Evolutionary conservation across 352 stramenopile genomes (phyloP).

Genomic region (Elongisporangium anandrum): DNA sequence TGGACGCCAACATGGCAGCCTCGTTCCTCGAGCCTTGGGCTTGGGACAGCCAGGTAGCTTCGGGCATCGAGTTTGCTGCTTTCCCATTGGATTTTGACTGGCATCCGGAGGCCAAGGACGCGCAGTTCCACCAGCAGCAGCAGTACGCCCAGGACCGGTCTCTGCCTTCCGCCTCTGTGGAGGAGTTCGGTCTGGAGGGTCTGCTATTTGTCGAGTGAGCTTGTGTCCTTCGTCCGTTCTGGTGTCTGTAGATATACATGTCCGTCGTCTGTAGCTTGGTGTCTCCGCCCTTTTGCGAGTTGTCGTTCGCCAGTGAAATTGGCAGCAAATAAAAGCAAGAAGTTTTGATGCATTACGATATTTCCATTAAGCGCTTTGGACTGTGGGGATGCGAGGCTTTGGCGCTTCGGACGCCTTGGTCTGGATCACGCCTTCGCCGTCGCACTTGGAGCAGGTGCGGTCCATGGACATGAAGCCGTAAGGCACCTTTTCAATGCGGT

Average conservation of each 20-base stretch:
- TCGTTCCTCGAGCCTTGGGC: slow-evolving; percentile 64
- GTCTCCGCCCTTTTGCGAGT: background rate
- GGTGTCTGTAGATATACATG: background rate
- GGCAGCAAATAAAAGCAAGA: background rate
- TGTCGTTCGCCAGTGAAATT: too few species aligned
- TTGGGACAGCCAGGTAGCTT: slow-evolving; percentile 45
- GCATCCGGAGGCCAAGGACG: slow-evolving; percentile 24
- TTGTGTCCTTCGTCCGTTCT: background rate
- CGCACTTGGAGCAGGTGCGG: slow-evolving; percentile 42
- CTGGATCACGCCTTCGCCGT: slow-evolving; percentile 47
- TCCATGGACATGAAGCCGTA: slow-evolving; percentile 60
- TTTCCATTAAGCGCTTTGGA: slow-evolving; percentile 2
- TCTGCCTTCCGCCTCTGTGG: slow-evolving; percentile 27
- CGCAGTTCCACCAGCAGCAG: slow-evolving; percentile 30
- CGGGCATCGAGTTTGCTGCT: slow-evolving; percentile 34
- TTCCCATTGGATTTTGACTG: slow-evolving; percentile 55
- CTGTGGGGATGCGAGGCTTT: background rate
- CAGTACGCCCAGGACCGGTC: slow-evolving; percentile 14
- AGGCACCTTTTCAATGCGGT: slow-evolving; percentile 48
- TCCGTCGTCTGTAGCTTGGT: background rate
- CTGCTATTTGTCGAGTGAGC: slow-evolving; percentile 63
- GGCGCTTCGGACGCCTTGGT: background rate
- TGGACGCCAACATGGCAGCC: slow-evolving; percentile 30
- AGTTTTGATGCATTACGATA: slow-evolving; percentile 2
- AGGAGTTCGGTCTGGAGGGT: slow-evolving; percentile 65